Percentiles rank a stretch among this genome's conserved stretches.
Evolutionary conservation across 164 flowering plant genomes (phyloP).

Genomic region (Vitis rupestris): DNA sequence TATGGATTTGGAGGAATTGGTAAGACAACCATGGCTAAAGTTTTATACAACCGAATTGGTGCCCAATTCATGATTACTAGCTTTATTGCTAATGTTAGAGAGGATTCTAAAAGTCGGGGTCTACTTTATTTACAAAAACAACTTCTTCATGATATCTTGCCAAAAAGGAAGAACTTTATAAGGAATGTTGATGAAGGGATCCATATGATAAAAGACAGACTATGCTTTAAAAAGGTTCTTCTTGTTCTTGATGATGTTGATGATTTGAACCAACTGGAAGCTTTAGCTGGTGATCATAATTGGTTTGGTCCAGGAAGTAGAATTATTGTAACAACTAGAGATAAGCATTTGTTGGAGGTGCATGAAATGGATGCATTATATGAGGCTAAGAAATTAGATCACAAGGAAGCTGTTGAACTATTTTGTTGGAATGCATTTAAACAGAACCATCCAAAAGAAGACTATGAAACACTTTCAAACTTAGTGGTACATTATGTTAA

Average conservation of each 20-base stretch:
- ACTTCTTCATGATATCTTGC: no score
- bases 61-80: conserved; percentile 1
- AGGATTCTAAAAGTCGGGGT: background rate
- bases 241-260: conserved; percentile 28
- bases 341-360: background rate
- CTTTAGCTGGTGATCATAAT: conserved; percentile 6
- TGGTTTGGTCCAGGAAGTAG: conserved; percentile 19
- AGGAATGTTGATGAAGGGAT: conserved; percentile 1
- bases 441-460: no score
- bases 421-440: background rate
- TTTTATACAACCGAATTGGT: background rate
- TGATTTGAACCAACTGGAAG: conserved; percentile 9
- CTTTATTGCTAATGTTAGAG: conserved; percentile 17
- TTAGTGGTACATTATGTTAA: no score
- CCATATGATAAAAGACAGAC: background rate
- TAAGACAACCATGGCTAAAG: conserved; percentile 29
- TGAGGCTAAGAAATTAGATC: background rate
- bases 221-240: conserved; percentile 9
- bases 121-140: no score
- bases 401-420: background rate
- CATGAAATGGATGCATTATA: background rate
- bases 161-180: no score
- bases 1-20: conserved; percentile 16
- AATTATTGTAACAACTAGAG: background rate
- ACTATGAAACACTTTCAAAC: no score